A percentile compares a stretch with the other conserved stretches of the same genome.
Evolutionary conservation across 2,329 filamentous ascomycete species (phyloP).

Genomic region (Fusarium luffae): DNA sequence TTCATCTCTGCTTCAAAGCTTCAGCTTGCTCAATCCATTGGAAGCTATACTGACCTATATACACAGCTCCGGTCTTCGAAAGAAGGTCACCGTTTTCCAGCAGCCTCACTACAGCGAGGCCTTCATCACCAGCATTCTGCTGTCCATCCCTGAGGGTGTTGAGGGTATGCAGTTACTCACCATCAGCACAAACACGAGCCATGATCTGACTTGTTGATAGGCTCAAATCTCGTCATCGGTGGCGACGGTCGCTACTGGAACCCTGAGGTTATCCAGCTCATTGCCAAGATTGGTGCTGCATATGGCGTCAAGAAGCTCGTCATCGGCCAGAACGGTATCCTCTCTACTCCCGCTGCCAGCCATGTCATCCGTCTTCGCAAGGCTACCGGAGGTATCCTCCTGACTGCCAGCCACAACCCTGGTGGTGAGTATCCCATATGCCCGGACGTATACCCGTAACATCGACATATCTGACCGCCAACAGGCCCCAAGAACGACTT

Average conservation of each 20-base stretch:
- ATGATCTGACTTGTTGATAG: constrained; percentile 50
- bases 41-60: constrained; percentile 21
- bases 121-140: constrained; percentile 92
- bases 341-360: constrained; percentile 95
- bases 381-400: constrained; percentile 93
- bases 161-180: constrained; percentile 66
- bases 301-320: constrained; percentile 99
- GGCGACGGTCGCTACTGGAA: constrained; percentile 98
- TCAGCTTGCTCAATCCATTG: background rate
- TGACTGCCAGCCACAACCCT: constrained; percentile 98
- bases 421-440: constrained; percentile 72
- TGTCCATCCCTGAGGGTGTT: constrained; percentile 94
- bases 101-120: constrained; percentile 95
- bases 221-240: constrained; percentile 91
- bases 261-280: constrained; percentile 94
- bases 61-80: constrained; percentile 91
- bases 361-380: constrained; percentile 95
- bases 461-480: background rate
- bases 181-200: constrained; percentile 1
- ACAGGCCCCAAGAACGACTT: constrained; percentile 93
- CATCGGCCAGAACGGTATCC: constrained; percentile 94
- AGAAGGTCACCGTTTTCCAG: constrained; percentile 99
- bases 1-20: background rate
- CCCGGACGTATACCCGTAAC: background rate
- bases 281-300: constrained; percentile 95